Evolutionary conservation across 306 rosid species (phyloP).

Genomic region (Sicyos edulis): DNA sequence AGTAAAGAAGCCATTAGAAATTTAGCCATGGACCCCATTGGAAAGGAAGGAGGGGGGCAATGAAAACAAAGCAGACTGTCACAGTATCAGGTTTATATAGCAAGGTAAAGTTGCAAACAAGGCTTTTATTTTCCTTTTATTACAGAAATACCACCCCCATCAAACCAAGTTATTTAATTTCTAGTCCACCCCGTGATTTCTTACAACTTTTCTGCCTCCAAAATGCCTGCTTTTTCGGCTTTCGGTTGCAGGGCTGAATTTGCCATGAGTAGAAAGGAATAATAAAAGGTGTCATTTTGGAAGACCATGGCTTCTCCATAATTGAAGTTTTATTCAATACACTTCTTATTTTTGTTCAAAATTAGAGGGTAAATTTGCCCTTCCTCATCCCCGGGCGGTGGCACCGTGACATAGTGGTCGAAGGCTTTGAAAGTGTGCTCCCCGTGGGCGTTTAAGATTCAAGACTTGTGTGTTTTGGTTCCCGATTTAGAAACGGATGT

Average conservation of each 20-base stretch:
- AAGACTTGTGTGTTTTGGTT: too few relatives aligned
- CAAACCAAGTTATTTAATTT: neutral
- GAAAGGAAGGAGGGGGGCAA: neutral
- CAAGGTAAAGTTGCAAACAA: neutral
- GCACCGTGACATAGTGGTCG: too few relatives aligned
- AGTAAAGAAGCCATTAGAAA: neutral
- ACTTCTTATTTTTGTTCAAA: neutral
- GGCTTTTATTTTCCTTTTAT: slow-evolving; percentile 17
- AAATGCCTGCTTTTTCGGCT: neutral
- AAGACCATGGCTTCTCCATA: too few relatives aligned
- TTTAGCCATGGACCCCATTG: slow-evolving; percentile 36
- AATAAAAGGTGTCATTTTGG: too few relatives aligned
- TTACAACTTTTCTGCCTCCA: neutral
- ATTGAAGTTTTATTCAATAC: too few relatives aligned
- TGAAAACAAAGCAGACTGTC: neutral
- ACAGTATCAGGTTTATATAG: slow-evolving; percentile 32
- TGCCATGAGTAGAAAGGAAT: too few relatives aligned
- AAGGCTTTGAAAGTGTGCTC: too few relatives aligned
- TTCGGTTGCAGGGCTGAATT: too few relatives aligned
- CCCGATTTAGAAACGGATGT: too few relatives aligned
- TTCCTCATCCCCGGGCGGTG: too few relatives aligned
- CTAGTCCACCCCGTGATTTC: neutral
- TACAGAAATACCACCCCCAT: slow-evolving; percentile 24
- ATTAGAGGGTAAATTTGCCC: neutral
- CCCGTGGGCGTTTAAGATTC: too few relatives aligned